Evolutionary conservation across 2,329 filamentous ascomycete genomes (phyloP).

Genomic region (Penicillium sp.): DNA sequence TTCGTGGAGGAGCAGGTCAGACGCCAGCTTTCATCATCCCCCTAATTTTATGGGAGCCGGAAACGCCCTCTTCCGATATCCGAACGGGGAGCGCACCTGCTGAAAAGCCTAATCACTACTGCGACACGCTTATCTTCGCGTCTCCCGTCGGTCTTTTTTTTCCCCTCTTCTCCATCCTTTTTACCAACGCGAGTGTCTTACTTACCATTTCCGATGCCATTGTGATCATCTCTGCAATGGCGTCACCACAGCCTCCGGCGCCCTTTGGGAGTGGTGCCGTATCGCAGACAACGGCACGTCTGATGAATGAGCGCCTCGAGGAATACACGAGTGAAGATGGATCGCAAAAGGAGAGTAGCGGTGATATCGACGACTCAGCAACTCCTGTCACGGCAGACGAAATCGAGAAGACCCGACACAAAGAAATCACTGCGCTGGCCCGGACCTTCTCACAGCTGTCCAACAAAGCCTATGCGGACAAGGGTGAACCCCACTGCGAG

Average conservation of each 20-base stretch:
- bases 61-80: conserved; percentile 12
- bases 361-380: conserved; percentile 1
- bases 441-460: conserved; percentile 38
- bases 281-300: conserved; percentile 8
- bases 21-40: background rate
- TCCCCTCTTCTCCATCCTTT: background rate
- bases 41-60: background rate
- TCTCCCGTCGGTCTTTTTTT: background rate
- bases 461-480: conserved; percentile 23
- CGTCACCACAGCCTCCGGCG: conserved; percentile 21
- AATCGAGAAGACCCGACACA: conserved; percentile 30
- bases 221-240: conserved; percentile 8
- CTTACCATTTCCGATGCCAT: conserved; percentile 4
- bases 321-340: conserved; percentile 20
- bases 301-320: conserved; percentile 13
- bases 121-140: background rate
- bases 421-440: conserved; percentile 36
- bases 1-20: background rate
- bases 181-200: background rate
- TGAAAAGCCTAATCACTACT: conserved; percentile 1
- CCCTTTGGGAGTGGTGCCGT: conserved; percentile 23
- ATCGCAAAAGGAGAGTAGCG: background rate
- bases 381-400: conserved; percentile 29
- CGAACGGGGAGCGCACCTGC: conserved; percentile 3
- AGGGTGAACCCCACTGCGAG: background rate